These are phyloP conservation scores for Cornus florida DNA, from an alignment of 148 eudicot species.

Conservation along the genomic window DNA sequence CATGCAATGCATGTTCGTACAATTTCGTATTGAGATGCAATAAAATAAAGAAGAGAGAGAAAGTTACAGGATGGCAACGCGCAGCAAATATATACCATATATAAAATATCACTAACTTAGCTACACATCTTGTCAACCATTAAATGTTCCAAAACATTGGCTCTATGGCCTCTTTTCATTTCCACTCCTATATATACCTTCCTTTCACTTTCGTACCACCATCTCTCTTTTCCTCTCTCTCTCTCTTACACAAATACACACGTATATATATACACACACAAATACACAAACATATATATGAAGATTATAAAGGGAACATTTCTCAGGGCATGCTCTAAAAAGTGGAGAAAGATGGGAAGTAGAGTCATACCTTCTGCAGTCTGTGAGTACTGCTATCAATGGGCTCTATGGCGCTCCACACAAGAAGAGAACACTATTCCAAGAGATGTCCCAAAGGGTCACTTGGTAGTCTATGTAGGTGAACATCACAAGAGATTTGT, in stretches of 20 bases:
- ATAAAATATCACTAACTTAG: slow-evolving; percentile 13
- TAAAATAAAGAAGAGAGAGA: neutral
- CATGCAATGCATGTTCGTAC: slow-evolving; percentile 22
- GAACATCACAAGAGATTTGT: slow-evolving; percentile 64
- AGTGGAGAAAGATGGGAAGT: slow-evolving; percentile 38
- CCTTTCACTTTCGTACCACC: slow-evolving; percentile 7
- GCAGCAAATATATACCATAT: slow-evolving; percentile 12
- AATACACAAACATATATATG: neutral
- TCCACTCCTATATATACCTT: slow-evolving; percentile 9
- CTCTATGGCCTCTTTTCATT: neutral
- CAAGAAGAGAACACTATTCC: slow-evolving; percentile 45
- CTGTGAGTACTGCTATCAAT: slow-evolving; percentile 26
- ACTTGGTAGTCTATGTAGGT: slow-evolving; percentile 84
- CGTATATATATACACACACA: neutral
- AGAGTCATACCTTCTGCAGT: slow-evolving; percentile 29
- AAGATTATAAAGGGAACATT: slow-evolving; percentile 30
- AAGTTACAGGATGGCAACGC: slow-evolving; percentile 15
- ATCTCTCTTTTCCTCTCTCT: neutral
- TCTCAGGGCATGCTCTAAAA: slow-evolving; percentile 37
- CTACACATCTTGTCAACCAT: slow-evolving; percentile 19
- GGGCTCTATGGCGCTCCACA: slow-evolving; percentile 37
- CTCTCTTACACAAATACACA: neutral
- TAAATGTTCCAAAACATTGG: slow-evolving; percentile 2
- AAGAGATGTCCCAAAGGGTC: slow-evolving; percentile 90
- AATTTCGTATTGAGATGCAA: slow-evolving; percentile 16